A percentile compares a stretch with the other conserved stretches of the same genome.
phyloP scores from a whole-genome alignment of 2,329 filamentous ascomycete genomes.

The Phyllosticta ampelicida region DNA sequence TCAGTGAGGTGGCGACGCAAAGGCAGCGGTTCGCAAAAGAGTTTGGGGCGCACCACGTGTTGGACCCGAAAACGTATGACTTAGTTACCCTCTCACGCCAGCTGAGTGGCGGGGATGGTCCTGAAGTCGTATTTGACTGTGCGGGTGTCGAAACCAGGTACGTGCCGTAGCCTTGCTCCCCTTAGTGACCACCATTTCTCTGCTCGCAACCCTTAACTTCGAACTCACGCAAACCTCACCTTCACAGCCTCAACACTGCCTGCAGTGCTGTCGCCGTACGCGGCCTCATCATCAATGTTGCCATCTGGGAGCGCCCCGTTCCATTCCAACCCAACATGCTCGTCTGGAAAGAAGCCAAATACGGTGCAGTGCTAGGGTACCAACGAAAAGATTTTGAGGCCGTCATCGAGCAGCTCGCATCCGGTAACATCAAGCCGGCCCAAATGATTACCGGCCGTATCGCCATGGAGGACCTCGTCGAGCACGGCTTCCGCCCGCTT shows the following conservation, averaged over 20 bases:
- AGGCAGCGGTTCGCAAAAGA: constrained; percentile 42
- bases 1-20: constrained; percentile 43
- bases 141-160: constrained; percentile 44
- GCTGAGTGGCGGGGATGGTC: constrained; percentile 40
- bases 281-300: constrained; percentile 53
- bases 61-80: constrained; percentile 43
- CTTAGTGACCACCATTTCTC: background rate
- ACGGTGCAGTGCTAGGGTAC: constrained; percentile 41
- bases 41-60: constrained; percentile 45
- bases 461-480: constrained; percentile 43
- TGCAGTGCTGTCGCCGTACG: constrained; percentile 40
- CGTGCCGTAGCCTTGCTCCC: constrained; percentile 9
- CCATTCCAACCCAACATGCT: constrained; percentile 44
- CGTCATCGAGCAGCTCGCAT: constrained; percentile 43
- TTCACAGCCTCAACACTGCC: constrained; percentile 25
- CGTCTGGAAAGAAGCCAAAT: constrained; percentile 43
- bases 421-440: constrained; percentile 41
- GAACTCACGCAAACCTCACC: background rate
- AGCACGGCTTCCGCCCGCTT: constrained; percentile 47
- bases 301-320: constrained; percentile 50
- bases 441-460: constrained; percentile 53
- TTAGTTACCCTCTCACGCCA: constrained; percentile 36
- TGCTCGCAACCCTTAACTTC: too few relatives aligned
- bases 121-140: constrained; percentile 51
- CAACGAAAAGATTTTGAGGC: constrained; percentile 44